Evolutionary conservation across 2,329 filamentous ascomycete species (phyloP).

Genomic region (Diplodia corticola): DNA sequence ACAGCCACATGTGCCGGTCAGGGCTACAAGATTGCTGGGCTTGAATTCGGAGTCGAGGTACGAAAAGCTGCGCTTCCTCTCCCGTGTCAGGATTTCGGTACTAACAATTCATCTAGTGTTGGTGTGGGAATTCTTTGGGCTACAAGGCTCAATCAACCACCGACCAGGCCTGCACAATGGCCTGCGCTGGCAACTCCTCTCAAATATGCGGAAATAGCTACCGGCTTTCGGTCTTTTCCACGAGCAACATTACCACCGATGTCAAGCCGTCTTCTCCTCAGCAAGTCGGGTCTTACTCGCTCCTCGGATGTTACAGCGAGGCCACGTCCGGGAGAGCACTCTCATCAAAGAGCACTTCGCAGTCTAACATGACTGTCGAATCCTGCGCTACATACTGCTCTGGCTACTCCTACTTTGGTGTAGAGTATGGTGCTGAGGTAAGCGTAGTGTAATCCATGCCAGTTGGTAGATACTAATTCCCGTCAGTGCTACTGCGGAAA

Average conservation of each 20-base stretch:
- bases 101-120: constrained; percentile 32
- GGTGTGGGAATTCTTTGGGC: constrained; percentile 35
- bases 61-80: neutral
- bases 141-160: constrained; percentile 29
- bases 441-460: neutral
- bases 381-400: constrained; percentile 40
- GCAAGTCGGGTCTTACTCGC: constrained; percentile 30
- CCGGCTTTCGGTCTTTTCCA: constrained; percentile 37
- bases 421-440: constrained; percentile 39
- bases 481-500: constrained; percentile 31
- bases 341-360: constrained; percentile 28
- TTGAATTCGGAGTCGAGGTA: constrained; percentile 29
- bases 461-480: neutral
- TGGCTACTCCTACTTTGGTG: constrained; percentile 42
- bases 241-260: constrained; percentile 27
- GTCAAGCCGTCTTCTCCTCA: constrained; percentile 31
- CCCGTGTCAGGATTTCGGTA: neutral
- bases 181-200: constrained; percentile 35
- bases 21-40: constrained; percentile 39
- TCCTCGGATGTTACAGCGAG: constrained; percentile 37
- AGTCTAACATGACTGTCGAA: constrained; percentile 42
- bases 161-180: constrained; percentile 33
- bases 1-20: constrained; percentile 32
- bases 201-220: constrained; percentile 34
- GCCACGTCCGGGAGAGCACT: constrained; percentile 31